Percentiles rank a stretch among this genome's conserved stretches.
These are phyloP conservation scores for Citrus sinensis DNA, from an alignment of 345 rosid genomes.

Conservation along the genomic window DVS_A1.0 CM039163.1:37254501-37255000, in stretches of 20 bases:
- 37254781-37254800: conserved; percentile 70
- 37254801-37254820: conserved; percentile 45
- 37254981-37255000: not conserved
- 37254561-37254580: not conserved
- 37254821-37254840: conserved; percentile 65
- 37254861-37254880: conserved; percentile 38
- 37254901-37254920: conserved; percentile 55
- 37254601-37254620: not conserved
- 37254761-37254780: conserved; percentile 86
- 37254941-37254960: not conserved
- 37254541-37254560: not conserved
- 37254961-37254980: not conserved
- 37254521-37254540: not conserved
- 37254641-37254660: not conserved
- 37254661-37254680: not conserved
- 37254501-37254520: not conserved
- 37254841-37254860: conserved; percentile 71
- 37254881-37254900: conserved; percentile 57
- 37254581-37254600: not conserved
- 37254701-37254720: conserved; percentile 83
- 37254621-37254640: not conserved
- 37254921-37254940: not conserved
- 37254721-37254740: conserved; percentile 28
- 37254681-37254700: conserved; percentile 60
- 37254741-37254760: conserved; percentile 36